Evolutionary conservation across 129 eudicot genomes (phyloP).

Genomic region (Cynara cardunculus): DNA sequence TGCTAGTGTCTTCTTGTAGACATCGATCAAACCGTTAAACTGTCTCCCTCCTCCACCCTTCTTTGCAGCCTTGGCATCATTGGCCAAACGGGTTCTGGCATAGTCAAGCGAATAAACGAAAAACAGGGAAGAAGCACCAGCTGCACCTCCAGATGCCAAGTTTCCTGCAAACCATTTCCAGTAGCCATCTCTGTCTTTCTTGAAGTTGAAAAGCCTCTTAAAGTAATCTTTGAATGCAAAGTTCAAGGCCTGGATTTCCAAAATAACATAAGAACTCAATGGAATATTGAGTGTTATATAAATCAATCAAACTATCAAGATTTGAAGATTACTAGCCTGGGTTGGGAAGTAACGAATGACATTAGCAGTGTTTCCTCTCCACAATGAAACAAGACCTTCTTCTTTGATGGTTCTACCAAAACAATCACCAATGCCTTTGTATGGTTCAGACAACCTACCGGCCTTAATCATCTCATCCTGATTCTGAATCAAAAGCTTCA

Average conservation of each 20-base stretch:
- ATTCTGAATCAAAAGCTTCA: slow-evolving; percentile 63
- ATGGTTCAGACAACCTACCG: slow-evolving; percentile 49
- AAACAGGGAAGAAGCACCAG: slow-evolving; percentile 62
- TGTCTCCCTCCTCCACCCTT: slow-evolving; percentile 56
- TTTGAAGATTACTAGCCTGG: slow-evolving; percentile 36
- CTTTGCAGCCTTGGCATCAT: slow-evolving; percentile 58
- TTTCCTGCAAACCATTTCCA: slow-evolving; percentile 71
- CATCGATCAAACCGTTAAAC: slow-evolving; percentile 57
- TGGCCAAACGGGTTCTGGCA: slow-evolving; percentile 63
- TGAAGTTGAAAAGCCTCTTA: slow-evolving; percentile 53
- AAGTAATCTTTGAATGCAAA: slow-evolving; percentile 73
- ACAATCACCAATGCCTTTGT: slow-evolving; percentile 55
- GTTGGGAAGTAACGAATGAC: slow-evolving; percentile 75
- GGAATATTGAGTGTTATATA: background rate
- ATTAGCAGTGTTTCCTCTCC: slow-evolving; percentile 71
- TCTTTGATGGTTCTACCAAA: slow-evolving; percentile 51
- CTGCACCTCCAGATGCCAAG: slow-evolving; percentile 64
- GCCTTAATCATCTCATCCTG: slow-evolving; percentile 62
- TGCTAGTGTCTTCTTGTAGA: slow-evolving; percentile 60
- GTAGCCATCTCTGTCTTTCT: slow-evolving; percentile 59
- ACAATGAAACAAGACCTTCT: slow-evolving; percentile 58
- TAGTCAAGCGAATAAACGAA: slow-evolving; percentile 69
- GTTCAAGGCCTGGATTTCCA: slow-evolving; percentile 50
- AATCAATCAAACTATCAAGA: background rate
- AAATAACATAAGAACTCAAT: background rate